Evolutionary conservation across 805 yeast genomes (phyloP).

Genomic region (Komagataella kurtzmanii): DNA sequence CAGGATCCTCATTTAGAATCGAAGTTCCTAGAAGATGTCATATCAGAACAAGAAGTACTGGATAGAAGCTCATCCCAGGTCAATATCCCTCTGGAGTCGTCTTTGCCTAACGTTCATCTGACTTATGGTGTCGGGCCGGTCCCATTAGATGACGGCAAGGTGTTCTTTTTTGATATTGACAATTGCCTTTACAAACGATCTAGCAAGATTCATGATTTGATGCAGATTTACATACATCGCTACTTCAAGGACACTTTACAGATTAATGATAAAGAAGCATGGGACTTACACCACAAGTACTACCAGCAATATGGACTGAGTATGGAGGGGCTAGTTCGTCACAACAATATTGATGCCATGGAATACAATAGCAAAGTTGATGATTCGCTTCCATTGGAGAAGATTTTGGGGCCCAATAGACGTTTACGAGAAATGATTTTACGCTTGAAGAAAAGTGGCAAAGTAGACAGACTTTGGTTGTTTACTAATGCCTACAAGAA

Average conservation of each 20-base stretch:
- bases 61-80: constrained; percentile 1
- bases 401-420: constrained; percentile 53
- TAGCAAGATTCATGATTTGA: constrained; percentile 66
- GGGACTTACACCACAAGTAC: constrained; percentile 53
- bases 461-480: constrained; percentile 72
- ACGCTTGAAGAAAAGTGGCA: constrained; percentile 26
- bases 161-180: constrained; percentile 85
- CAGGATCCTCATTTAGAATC: neutral
- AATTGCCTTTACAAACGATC: constrained; percentile 77
- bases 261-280: constrained; percentile 64
- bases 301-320: constrained; percentile 87
- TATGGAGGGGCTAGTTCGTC: constrained; percentile 70
- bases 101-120: constrained; percentile 14
- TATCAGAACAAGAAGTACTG: neutral
- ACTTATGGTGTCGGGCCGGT: constrained; percentile 16
- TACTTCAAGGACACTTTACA: constrained; percentile 58
- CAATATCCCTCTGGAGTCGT: neutral
- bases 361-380: constrained; percentile 84
- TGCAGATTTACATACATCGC: constrained; percentile 76
- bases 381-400: constrained; percentile 79
- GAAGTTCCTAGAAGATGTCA: neutral
- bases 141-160: constrained; percentile 13
- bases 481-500: constrained; percentile 90
- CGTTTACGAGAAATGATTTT: constrained; percentile 38
- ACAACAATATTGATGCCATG: constrained; percentile 69